phyloP scores from a whole-genome alignment of 2,329 filamentous ascomycete species.

The Fusarium sp. region DNA sequence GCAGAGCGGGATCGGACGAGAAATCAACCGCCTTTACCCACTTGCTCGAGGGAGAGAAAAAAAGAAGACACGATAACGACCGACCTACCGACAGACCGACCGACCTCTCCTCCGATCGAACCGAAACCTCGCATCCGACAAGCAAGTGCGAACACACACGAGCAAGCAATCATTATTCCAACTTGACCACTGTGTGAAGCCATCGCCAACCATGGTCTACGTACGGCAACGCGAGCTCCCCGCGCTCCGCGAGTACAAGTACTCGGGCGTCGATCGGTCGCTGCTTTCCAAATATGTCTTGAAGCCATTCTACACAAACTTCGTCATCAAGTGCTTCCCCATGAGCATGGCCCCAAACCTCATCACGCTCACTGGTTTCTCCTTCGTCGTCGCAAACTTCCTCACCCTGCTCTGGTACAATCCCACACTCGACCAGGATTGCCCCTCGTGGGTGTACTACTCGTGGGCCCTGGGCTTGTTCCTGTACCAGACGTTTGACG shows the following conservation, averaged over 20 bases:
- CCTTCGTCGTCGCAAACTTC: constrained; percentile 90
- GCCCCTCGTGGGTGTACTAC: constrained; percentile 94
- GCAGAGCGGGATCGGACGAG: constrained; percentile 26
- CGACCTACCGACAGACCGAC: constrained; percentile 18
- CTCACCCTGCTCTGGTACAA: constrained; percentile 96
- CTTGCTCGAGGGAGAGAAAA: constrained; percentile 22
- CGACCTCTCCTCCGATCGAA: constrained; percentile 10
- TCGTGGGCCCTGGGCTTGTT: constrained; percentile 92
- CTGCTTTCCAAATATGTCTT: constrained; percentile 91
- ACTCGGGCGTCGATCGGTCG: constrained; percentile 91
- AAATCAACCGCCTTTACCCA: constrained; percentile 25
- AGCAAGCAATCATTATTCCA: not conserved
- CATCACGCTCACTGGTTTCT: constrained; percentile 92
- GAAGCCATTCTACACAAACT: constrained; percentile 96
- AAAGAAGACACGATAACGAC: constrained; percentile 32
- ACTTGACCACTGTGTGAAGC: constrained; percentile 8
- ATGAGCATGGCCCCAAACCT: constrained; percentile 91
- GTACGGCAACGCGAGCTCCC: constrained; percentile 91
- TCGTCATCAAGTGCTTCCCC: constrained; percentile 94
- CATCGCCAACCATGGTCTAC: constrained; percentile 80
- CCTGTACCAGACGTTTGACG: constrained; percentile 98
- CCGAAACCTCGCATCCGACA: constrained; percentile 1
- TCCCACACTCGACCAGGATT: constrained; percentile 92
- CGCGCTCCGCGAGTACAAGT: constrained; percentile 94
- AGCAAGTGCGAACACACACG: not conserved